Evolutionary conservation across 2,329 filamentous ascomycete genomes (phyloP).

Genomic region (Camillea tinctor): DNA sequence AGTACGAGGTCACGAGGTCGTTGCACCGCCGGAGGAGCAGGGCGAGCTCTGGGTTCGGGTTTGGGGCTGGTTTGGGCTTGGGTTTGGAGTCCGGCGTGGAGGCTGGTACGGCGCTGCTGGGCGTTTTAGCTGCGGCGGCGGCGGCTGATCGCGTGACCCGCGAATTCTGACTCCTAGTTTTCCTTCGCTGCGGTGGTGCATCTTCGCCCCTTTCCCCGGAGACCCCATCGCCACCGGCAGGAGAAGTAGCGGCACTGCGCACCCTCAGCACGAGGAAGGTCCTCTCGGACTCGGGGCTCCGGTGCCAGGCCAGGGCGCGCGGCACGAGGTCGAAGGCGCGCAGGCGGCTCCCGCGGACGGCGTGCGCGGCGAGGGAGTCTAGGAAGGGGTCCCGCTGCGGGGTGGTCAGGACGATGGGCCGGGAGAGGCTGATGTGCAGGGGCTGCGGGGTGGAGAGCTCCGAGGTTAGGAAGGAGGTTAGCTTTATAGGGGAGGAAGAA

Average conservation of each 20-base stretch:
- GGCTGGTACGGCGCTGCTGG: not conserved
- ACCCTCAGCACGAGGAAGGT: slow-evolving; percentile 83
- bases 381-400: slow-evolving; percentile 71
- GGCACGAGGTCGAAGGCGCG: slow-evolving; percentile 41
- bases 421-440: slow-evolving; percentile 87
- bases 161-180: not conserved
- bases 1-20: slow-evolving; percentile 53
- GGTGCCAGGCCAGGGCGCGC: slow-evolving; percentile 47
- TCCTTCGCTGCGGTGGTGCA: too few species aligned
- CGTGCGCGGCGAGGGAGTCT: slow-evolving; percentile 44
- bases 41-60: slow-evolving; percentile 53
- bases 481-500: slow-evolving; percentile 30
- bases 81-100: slow-evolving; percentile 3
- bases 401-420: slow-evolving; percentile 72
- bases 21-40: slow-evolving; percentile 68
- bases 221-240: slow-evolving; percentile 2
- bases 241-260: slow-evolving; percentile 19
- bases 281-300: slow-evolving; percentile 59
- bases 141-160: too few species aligned
- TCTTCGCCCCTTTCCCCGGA: not conserved
- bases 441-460: slow-evolving; percentile 76
- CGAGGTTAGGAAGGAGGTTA: slow-evolving; percentile 71
- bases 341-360: slow-evolving; percentile 37
- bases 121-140: too few species aligned
- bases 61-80: slow-evolving; percentile 34